Base-by-base conservation (phyloP, 2,329 filamentous ascomycete species). In the Arachnomyces sp. region DNA sequence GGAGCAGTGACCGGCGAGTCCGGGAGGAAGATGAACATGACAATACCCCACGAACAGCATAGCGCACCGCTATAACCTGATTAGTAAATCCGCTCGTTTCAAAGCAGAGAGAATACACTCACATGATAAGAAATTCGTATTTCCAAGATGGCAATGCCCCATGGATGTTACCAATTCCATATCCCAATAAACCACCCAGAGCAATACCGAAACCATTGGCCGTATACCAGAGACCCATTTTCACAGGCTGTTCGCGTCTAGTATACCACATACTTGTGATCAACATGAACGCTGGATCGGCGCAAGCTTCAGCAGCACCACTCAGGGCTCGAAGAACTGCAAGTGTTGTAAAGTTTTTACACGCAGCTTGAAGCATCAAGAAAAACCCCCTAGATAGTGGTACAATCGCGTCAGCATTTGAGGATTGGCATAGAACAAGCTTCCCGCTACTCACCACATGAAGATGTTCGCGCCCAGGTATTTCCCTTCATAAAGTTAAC, bases 261-360 rank as follows among this genome's bases (percentile, higher is more conserved):
- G 77, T 80, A 49, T 80, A 77, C 72, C 77, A 84, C 77, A 81
- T 81, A 3, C 70, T 71, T 0, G 78, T 82, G 28, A 82, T 76
- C 2, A 83, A 58, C 67, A 82, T 78, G 44, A 82, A 78, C 0
- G 69, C 71, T 1, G 78, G 78, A 49, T 78, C 75, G 2, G 72
- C 63, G 39, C 71, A 73, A 1, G 76, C 73, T 56, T 80, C 77
- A 2, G 72, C 69, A 3, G 74, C 66, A 21, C 76, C 77, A 2
- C 74, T 68, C 4, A 80, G 62, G 17, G 74, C 74, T 32, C 77
- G 70, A 32, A 79, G 67, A 3, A 68, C 66, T n/a, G 73, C 73
- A 11, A 80, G 66, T 1, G 72, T 71, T 2, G 62, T 60, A 46
- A 78, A 80, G 44, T 71, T 74, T 33, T 67, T 69, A 48, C 72